Evolutionary conservation across 768 basidiomycete species (phyloP).

Genomic region (Lyophyllum atratum): DNA sequence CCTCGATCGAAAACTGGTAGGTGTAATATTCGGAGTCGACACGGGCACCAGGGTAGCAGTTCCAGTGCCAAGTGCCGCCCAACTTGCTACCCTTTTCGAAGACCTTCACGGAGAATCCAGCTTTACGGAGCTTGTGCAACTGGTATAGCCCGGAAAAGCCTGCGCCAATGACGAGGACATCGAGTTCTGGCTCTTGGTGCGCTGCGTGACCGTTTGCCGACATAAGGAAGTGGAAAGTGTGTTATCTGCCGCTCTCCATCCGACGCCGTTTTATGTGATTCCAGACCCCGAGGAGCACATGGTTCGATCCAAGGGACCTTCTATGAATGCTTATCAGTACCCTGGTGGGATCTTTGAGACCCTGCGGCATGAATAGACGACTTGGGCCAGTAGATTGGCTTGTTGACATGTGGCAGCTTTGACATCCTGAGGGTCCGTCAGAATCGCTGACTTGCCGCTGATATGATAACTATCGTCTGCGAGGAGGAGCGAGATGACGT

Average conservation of each 20-base stretch:
- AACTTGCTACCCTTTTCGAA: conserved; percentile 21
- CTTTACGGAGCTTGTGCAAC: conserved; percentile 17
- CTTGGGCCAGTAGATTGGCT: too few species aligned
- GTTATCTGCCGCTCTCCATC: neutral
- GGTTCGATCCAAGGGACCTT: neutral
- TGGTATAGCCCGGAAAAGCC: conserved; percentile 26
- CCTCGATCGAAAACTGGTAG: conserved; percentile 25
- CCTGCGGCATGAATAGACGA: too few species aligned
- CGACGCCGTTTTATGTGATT: neutral
- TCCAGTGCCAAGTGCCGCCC: conserved; percentile 29
- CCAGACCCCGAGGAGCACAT: neutral
- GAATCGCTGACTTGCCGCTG: too few species aligned
- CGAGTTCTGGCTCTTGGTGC: conserved; percentile 8
- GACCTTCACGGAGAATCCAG: conserved; percentile 19
- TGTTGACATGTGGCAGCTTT: too few species aligned
- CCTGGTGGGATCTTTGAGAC: too few species aligned
- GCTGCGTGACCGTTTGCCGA: neutral
- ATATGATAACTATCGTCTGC: too few species aligned
- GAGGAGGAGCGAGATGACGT: too few species aligned
- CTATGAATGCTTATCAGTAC: neutral
- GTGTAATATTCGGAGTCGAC: conserved; percentile 25
- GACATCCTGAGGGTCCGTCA: too few species aligned
- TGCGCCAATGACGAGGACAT: conserved; percentile 26
- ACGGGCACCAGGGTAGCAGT: conserved; percentile 28
- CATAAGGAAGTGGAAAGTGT: neutral